These are phyloP conservation scores for Colletotrichum acutatum DNA, from an alignment of 2,329 filamentous ascomycete genomes.

Conservation along the genomic window DNA sequence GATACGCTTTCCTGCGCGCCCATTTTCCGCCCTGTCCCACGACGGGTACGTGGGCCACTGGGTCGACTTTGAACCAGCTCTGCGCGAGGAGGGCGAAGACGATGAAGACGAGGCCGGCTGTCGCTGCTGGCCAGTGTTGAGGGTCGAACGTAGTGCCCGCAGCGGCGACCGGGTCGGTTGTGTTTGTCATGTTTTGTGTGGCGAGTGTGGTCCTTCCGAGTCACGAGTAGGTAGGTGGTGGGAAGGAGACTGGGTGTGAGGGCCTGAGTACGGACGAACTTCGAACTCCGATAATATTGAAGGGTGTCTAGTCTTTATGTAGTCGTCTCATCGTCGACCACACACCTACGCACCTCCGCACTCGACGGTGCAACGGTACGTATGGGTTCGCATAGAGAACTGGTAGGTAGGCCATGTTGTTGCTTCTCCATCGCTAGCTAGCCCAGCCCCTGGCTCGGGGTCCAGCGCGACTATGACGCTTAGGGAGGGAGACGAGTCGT, in stretches of 20 bases:
- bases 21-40: conserved; percentile 12
- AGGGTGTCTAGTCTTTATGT: neutral
- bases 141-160: conserved; percentile 1
- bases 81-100: conserved; percentile 17
- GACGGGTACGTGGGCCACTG: conserved; percentile 13
- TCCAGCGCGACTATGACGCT: neutral
- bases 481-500: neutral
- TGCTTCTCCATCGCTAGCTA: neutral
- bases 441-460: neutral
- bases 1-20: conserved; percentile 4
- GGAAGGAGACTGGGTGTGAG: neutral
- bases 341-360: neutral
- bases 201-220: neutral
- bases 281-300: neutral
- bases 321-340: neutral
- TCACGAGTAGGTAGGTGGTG: too few relatives aligned
- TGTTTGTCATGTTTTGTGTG: conserved; percentile 12
- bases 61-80: conserved; percentile 24
- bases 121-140: conserved; percentile 15
- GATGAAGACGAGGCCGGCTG: conserved; percentile 15
- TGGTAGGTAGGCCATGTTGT: neutral
- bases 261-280: neutral
- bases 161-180: neutral
- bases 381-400: neutral
- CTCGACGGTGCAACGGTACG: neutral